A percentile compares a stretch with the other conserved stretches of the same genome.
Conservation (phyloP, 2,329 filamentous ascomycete species). For the Paracoccidioides lutzii region DNA sequence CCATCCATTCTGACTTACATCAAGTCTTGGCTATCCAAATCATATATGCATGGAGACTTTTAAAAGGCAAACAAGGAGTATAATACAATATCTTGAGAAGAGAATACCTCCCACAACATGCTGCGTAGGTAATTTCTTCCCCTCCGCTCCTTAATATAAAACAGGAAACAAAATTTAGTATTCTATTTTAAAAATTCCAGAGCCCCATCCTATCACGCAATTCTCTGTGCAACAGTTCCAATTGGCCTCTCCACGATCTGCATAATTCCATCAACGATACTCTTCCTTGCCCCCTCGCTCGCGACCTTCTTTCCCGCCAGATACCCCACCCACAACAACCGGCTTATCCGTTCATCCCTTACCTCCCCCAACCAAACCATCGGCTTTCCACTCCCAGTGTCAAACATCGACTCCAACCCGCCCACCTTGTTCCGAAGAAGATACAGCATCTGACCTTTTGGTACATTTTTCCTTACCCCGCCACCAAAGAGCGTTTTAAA, state of each 20-base stretch:
- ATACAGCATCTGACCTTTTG: slow-evolving; percentile 67
- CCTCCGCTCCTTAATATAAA: too few relatives aligned
- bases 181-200: neutral
- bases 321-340: slow-evolving; percentile 81
- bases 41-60: too few relatives aligned
- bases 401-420: slow-evolving; percentile 53
- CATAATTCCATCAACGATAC: slow-evolving; percentile 76
- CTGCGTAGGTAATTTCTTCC: too few relatives aligned
- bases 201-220: slow-evolving; percentile 24
- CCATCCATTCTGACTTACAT: neutral
- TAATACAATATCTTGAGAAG: neutral
- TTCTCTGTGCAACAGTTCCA: slow-evolving; percentile 72
- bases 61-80: neutral
- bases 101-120: too few relatives aligned
- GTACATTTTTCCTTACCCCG: slow-evolving; percentile 52
- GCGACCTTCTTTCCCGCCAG: slow-evolving; percentile 76
- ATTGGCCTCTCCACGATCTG: slow-evolving; percentile 77
- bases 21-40: neutral
- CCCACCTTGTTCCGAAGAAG: slow-evolving; percentile 56
- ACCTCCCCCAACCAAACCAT: slow-evolving; percentile 56
- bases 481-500: slow-evolving; percentile 77
- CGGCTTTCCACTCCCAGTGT: slow-evolving; percentile 35
- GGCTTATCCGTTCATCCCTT: slow-evolving; percentile 63
- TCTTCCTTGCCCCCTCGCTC: slow-evolving; percentile 66
- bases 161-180: too few relatives aligned